Evolutionary conservation across 768 basidiomycete species (phyloP), one percentile per base, ranked within the genome.

Genomic region (Leccinellum albellum): DNA sequence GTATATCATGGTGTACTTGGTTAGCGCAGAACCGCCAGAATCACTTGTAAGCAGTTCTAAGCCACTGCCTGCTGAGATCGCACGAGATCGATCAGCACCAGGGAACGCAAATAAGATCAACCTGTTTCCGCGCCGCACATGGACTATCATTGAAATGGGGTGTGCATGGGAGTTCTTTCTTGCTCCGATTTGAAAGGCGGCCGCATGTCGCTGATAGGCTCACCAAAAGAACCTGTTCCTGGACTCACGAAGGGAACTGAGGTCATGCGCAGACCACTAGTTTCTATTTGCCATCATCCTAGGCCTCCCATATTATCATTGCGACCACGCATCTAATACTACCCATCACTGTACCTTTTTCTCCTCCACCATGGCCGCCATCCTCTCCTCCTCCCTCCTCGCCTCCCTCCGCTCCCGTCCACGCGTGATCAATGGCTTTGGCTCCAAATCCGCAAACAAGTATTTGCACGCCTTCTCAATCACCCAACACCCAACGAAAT

Each of bases 401-500:
- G 73, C 75, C 72, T 91, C 91, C 58, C 90, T 76, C 29, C 94
- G 79, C 65, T 94, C 91, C 45, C 89, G 77, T 4, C 94, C 94
- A 5, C 86, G 81, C 1, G 90, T 93, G 50, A 98, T 79, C 80
- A 98, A 84, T 45, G 79, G 73, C 68, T 88, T 91, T 3, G 94
- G 94, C 66, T 92, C 88, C 20, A 96, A 77, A 64, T 91, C 85
- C 12, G 94, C 94, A 71, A 98, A 96, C 28, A 95, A 70, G 49
- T 79, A 75, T 72, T 98, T 98, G 79, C 94, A 94, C 7, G 76
- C 69, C 50, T 79, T 79, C 70, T 99, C 95, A 49, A 97, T 80
- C 48, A 86, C 64, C 82, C 83, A 98, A 67, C 95, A 98, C 0
- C 91, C 93, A 6, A 72, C 82, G 61, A 97, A 97, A 74, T 99